Evolutionary conservation across 305 asterid genomes (phyloP), one percentile per base, ranked within the genome.

Genomic region (Rubia balearica): DNA sequence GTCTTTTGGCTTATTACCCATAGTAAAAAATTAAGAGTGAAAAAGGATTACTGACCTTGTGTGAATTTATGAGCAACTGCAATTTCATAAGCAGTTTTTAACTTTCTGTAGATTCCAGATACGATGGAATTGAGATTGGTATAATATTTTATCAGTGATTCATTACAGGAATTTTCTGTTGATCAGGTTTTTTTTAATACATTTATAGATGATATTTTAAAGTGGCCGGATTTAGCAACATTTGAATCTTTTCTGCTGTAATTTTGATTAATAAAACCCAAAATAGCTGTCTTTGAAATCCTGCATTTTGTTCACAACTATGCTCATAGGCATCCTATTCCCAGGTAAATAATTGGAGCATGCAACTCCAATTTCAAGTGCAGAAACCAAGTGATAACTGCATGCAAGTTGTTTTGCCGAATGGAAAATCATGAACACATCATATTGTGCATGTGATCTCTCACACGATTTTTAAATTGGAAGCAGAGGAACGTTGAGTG

Each of bases 241-340:
- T 27, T 27, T 27, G 30, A 27, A 27, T 27, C 30, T 27, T 56
- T 19, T 6, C 36, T 57, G 36, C 36, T 21, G 21, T 4, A 11
- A 11, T 0, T 13, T 48, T 53, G 21, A 33, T 22, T n/a, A 22
- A 12, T 42, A 21, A 42, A 24, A 38, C 17, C 49, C 53, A 13
- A 76, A 57, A 65, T 27, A 67, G 27, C 43, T 8, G 38, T 38
- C 61, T 67, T 46, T 68, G 70, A 71, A 22, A n/a, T 63, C 61
- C 59, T 72, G 74, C 68, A 76, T 30, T 57, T 61, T 69, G 70
- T 72, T 70, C 56, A 68, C 64, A 77, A 71, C 77, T 5, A 65
- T 56, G 21, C 66, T 73, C 61, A 73, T 73, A 11, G 78, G 75
- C 72, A 77, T 73, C 43, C 78, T 67, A 56, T 73, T 45, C 45